Evolutionary conservation across 345 rosid species (phyloP), one percentile per base, ranked within the genome.

Genomic region (Moricandia moricandioides): DNA sequence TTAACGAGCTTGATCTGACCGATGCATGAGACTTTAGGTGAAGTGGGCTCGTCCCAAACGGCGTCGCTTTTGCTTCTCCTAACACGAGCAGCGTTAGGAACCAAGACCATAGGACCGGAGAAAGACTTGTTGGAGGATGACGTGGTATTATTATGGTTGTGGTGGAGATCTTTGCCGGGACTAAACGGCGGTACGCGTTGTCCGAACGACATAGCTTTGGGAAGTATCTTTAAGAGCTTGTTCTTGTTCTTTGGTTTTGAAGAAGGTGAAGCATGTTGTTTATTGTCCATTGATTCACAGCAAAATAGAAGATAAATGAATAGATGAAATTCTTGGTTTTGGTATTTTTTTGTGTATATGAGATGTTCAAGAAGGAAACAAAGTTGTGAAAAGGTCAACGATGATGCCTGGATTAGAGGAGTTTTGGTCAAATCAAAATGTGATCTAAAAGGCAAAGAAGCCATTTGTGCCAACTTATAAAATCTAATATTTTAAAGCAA

Each of bases 21-120:
- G 79, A 93, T 91, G 66, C 98, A 93, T 0, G 98, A 93, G 37
- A 93, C 83, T 76, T 93, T 93, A 5, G 98, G 98, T 4, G 98
- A 93, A 14, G 85, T 84, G 7, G 98, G 98, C 51, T 90, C 96
- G 18, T 87, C 91, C 59, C 83, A 80, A 4, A 78, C 72, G 8
- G 68, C 80, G 12, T 79, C 83, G 40, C 65, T 78, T 75, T 80
- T 84, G 45, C 52, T 45, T 61, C 82, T 85, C 60, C 87, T 74
- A 1, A 69, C 56, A 16, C 96, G 81, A 70, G 81, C 92, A 45
- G 87, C 92, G 3, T 54, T 69, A 0, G 97, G 97, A 39, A 93
- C 84, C 8, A 89, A 75, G 8, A 83, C 43, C 47, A 86, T 56
- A 18, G 87, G 88, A 73, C 95, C 91, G 8, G 96, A 92, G 67